These are phyloP conservation scores for Quercus gilva DNA, from an alignment of 306 rosid genomes.

Conservation along the genomic window DNA sequence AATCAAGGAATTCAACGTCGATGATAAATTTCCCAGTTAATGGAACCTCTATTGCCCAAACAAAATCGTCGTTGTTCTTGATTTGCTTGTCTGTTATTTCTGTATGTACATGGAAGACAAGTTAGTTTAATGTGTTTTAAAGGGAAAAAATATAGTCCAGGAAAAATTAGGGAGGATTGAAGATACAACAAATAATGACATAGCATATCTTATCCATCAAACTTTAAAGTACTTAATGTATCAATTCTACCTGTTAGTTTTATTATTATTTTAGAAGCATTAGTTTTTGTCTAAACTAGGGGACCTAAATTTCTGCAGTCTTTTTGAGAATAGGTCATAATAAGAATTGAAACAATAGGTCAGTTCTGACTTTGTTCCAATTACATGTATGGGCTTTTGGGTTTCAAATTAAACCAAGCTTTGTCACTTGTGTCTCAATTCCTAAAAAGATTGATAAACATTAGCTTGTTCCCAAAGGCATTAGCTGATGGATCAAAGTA, in stretches of 20 bases:
- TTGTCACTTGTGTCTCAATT: neutral
- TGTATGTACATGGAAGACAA: constrained; percentile 27
- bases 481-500: neutral
- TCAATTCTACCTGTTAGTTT: neutral
- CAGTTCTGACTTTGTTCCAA: neutral
- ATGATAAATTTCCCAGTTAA: constrained; percentile 91
- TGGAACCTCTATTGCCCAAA: constrained; percentile 94
- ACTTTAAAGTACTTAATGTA: neutral
- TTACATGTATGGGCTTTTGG: neutral
- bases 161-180: neutral
- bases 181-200: neutral
- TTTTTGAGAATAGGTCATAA: neutral
- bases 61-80: constrained; percentile 81
- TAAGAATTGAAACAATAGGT: neutral
- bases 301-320: neutral
- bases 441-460: neutral
- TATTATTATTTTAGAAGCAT: neutral
- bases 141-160: neutral
- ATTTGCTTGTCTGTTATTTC: constrained; percentile 74
- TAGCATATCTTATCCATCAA: neutral
- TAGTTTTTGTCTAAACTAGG: neutral
- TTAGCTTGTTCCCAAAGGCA: neutral
- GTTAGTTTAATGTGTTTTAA: constrained; percentile 1
- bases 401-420: neutral
- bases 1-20: constrained; percentile 91